Percentiles rank a stretch among this genome's conserved stretches.
Evolutionary conservation across 1,284 basidiomycete species (phyloP).

Genomic region (Sphagnurus paluster): DNA sequence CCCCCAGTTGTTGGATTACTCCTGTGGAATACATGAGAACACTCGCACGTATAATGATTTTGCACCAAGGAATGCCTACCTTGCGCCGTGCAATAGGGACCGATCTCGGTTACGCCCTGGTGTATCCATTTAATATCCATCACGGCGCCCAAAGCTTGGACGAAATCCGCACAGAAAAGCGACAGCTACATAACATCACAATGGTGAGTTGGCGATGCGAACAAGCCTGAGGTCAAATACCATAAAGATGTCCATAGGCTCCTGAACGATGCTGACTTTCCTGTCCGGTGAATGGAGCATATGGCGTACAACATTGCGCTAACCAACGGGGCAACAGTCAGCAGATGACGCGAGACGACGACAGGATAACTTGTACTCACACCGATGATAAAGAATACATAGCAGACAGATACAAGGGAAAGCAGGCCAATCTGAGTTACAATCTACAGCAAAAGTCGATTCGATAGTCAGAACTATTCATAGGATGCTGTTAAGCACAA

Average conservation of each 20-base stretch:
- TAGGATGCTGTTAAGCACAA: no score
- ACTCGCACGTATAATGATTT: background rate
- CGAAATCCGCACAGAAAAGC: conserved; percentile 34
- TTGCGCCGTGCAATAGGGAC: conserved; percentile 34
- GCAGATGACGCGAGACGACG: background rate
- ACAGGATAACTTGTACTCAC: conserved; percentile 18
- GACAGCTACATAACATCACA: conserved; percentile 27
- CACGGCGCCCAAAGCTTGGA: conserved; percentile 35
- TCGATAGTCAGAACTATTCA: background rate
- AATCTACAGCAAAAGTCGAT: conserved; percentile 17
- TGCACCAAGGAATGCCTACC: conserved; percentile 17
- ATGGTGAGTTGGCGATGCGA: background rate
- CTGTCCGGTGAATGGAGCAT: conserved; percentile 21
- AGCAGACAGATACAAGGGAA: conserved; percentile 27
- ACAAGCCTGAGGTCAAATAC: conserved; percentile 18
- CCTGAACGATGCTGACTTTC: conserved; percentile 29
- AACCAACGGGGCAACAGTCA: background rate
- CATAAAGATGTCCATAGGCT: conserved; percentile 38
- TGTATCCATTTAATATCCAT: conserved; percentile 37
- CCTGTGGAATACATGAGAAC: conserved; percentile 23
- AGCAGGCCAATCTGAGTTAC: conserved; percentile 27
- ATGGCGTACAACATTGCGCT: conserved; percentile 30
- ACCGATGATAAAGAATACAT: conserved; percentile 26
- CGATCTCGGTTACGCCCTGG: conserved; percentile 31
- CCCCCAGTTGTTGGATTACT: conserved; percentile 38